Percentiles rank a stretch among this genome's conserved stretches.
Evolutionary conservation across 768 basidiomycete species (phyloP).

Genomic region (Lentinula lateritia): DNA sequence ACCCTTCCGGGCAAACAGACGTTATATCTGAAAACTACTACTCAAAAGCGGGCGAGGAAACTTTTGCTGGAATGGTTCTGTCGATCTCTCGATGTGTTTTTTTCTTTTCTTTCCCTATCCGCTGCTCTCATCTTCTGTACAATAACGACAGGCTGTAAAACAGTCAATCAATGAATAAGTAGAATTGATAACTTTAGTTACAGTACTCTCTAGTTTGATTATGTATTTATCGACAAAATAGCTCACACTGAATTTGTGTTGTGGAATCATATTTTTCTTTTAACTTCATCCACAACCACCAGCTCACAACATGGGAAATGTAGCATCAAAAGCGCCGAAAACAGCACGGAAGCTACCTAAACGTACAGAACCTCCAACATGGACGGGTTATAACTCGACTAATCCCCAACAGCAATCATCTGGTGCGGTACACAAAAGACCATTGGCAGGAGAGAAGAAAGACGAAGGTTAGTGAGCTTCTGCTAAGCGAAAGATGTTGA

Average conservation of each 20-base stretch:
- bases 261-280: neutral
- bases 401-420: slow-evolving; percentile 13
- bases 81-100: slow-evolving; percentile 11
- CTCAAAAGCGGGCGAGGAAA: slow-evolving; percentile 15
- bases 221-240: slow-evolving; percentile 4
- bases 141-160: slow-evolving; percentile 30
- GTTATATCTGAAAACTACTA: slow-evolving; percentile 25
- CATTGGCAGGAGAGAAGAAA: slow-evolving; percentile 39
- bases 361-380: slow-evolving; percentile 31
- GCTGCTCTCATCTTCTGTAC: slow-evolving; percentile 32
- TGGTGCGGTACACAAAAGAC: slow-evolving; percentile 11
- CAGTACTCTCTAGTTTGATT: neutral
- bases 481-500: neutral
- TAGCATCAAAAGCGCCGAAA: slow-evolving; percentile 65
- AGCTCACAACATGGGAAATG: slow-evolving; percentile 40
- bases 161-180: slow-evolving; percentile 6
- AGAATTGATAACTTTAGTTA: slow-evolving; percentile 5
- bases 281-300: neutral
- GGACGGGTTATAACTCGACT: slow-evolving; percentile 39
- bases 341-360: slow-evolving; percentile 50
- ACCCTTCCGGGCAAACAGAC: slow-evolving; percentile 26
- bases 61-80: slow-evolving; percentile 30
- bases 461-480: slow-evolving; percentile 30
- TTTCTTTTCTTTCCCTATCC: slow-evolving; percentile 19
- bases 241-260: neutral